Base-by-base conservation (phyloP, 2,329 filamentous ascomycete species). In the Byssochlamys sp. region DNA sequence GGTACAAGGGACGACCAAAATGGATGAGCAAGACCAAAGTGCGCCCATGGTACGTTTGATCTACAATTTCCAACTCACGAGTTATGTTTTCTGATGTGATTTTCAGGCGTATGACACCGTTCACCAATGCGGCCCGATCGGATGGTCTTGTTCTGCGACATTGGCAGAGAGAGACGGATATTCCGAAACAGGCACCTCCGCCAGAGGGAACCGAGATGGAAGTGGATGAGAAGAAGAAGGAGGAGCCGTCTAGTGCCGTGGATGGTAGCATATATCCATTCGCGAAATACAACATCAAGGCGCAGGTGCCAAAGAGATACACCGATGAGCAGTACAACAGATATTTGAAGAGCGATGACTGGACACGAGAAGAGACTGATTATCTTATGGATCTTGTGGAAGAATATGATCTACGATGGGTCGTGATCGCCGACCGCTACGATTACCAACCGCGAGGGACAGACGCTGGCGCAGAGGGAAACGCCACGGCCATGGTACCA, bases 331-430 rank as follows among this genome's bases (percentile, higher is more conserved):
- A 95, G 70, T 99, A 99, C 74, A 82, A 86, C 59, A 80, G 84
- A 58, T 84, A 88, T 60, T 75, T 99, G 54, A 81, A 85, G 65
- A 87, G 80, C 67, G 78, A 84, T 12, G 86, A 92, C 65, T 99
- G 94, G 94, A 87, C 88, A 12, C 90, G 88, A 67, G 87, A 94
- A 66, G 94, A 99, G 75, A 99, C 94, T 7, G 91, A 96, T 69
- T 96, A 96, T 69, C 75, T 99, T 61, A 82, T 97, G 69, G 78
- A 83, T 2, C 71, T 92, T 35, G 89, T 84, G 12, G 81, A 81
- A 58, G 87, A 91, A 52, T 96, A 86, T 68, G 90, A 95, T 68
- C 80, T 96, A 59, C 86, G 94, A 63, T 99, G 94, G 91, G 82
- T 92, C 2, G 73, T 97, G 14, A 89, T 99, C 59, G 90, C 87